Conservation (phyloP, 2,329 filamentous ascomycete species). For the Rhinocladiella mackenziei region DNA sequence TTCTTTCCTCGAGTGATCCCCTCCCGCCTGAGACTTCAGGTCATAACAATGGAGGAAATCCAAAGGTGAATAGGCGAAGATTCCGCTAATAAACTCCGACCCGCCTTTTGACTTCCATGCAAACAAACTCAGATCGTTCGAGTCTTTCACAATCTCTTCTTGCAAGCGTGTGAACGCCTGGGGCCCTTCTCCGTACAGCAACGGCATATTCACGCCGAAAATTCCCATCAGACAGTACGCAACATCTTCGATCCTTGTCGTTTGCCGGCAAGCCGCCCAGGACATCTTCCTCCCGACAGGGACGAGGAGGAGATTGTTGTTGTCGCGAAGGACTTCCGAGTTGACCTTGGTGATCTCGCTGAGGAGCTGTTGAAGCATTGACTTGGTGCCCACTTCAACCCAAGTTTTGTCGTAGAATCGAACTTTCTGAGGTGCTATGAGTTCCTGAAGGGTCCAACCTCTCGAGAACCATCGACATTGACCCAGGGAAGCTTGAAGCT, state of each 20-base stretch:
- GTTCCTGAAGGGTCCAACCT: conserved; percentile 3
- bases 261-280: conserved; percentile 37
- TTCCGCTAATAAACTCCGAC: too few species aligned
- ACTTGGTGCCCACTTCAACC: neutral
- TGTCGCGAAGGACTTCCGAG: neutral
- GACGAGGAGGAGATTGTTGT: neutral
- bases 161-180: too few species aligned
- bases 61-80: too few species aligned
- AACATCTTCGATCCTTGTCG: conserved; percentile 39
- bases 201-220: conserved; percentile 43
- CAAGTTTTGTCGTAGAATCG: conserved; percentile 5
- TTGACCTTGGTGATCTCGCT: neutral
- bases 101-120: too few species aligned
- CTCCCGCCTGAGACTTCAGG: too few species aligned
- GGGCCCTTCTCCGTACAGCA: conserved; percentile 45
- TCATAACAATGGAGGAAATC: too few species aligned
- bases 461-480: conserved; percentile 18
- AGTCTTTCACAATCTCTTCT: too few species aligned
- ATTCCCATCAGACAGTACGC: conserved; percentile 46
- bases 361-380: neutral
- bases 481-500: neutral
- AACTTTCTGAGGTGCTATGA: conserved; percentile 4
- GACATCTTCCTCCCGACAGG: conserved; percentile 34
- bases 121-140: too few species aligned
- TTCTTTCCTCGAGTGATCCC: too few species aligned